Percentiles rank a stretch among this genome's conserved stretches.
These are phyloP conservation scores for Rhytidhysteron rufulum DNA, from an alignment of 2,329 filamentous ascomycete genomes.

Conservation along the genomic window DNA sequence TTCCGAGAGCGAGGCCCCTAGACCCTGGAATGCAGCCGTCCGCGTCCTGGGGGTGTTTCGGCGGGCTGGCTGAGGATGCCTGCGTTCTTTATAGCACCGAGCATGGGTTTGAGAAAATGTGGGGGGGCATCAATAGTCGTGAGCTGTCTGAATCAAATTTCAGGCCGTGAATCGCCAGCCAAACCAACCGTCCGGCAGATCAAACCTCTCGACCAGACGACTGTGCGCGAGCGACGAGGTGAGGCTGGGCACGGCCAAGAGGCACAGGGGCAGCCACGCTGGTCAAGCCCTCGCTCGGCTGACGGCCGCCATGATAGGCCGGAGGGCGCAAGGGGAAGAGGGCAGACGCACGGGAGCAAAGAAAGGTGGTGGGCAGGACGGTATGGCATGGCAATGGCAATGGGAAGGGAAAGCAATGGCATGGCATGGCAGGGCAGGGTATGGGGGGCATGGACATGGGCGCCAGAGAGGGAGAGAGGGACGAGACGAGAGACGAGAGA, in stretches of 20 bases:
- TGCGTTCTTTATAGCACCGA: conserved; percentile 7
- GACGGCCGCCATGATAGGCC: background rate
- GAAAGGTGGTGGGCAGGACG: background rate
- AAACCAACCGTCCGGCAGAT: conserved; percentile 22
- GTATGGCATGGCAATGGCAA: background rate
- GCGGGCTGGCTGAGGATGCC: conserved; percentile 15
- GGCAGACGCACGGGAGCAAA: background rate
- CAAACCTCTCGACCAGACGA: conserved; percentile 12
- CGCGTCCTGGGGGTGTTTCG: conserved; percentile 12
- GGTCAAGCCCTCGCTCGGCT: conserved; percentile 1
- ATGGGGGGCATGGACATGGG: background rate
- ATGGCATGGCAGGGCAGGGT: background rate
- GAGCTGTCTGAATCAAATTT: conserved; percentile 12
- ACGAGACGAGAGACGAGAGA: no score
- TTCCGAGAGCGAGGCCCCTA: conserved; percentile 1
- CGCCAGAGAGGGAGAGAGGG: background rate
- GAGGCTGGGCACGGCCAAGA: conserved; percentile 1
- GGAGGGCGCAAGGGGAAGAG: conserved; percentile 3
- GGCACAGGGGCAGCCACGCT: conserved; percentile 1
- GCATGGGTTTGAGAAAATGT: conserved; percentile 6
- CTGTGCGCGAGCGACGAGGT: no score
- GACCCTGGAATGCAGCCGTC: conserved; percentile 9
- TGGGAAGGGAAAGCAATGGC: background rate
- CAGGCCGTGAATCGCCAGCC: conserved; percentile 25
- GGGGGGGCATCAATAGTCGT: conserved; percentile 10